phyloP scores from a whole-genome alignment of 306 rosid species.

The Lathyrus aphaca region DNA sequence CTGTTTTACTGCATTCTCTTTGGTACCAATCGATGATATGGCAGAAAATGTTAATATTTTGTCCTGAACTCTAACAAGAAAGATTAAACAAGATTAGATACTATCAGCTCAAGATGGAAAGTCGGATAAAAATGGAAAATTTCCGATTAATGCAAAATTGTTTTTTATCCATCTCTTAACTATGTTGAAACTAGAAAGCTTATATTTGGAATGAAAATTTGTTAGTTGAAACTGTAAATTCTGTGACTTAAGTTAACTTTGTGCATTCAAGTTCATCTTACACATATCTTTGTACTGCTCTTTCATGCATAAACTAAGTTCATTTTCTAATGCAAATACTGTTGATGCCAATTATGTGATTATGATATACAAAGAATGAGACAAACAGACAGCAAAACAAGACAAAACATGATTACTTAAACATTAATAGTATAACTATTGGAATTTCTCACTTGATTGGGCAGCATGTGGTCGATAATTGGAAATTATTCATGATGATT shows the following conservation, averaged over 20 bases:
- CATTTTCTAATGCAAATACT: neutral
- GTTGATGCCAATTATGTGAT: neutral
- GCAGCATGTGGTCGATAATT: conserved; percentile 50
- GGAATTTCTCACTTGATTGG: conserved; percentile 40
- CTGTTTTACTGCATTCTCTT: too few species aligned
- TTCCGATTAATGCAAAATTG: too few species aligned
- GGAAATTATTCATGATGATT: conserved; percentile 36
- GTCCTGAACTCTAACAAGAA: too few species aligned
- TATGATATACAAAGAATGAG: conserved; percentile 34
- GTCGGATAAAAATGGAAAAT: too few species aligned
- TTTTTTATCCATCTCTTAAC: too few species aligned
- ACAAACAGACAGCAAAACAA: conserved; percentile 37
- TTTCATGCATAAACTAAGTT: too few species aligned
- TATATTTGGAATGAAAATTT: neutral
- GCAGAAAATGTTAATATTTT: too few species aligned
- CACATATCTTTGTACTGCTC: too few species aligned
- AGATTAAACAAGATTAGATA: too few species aligned
- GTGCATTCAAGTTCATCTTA: neutral
- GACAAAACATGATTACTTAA: conserved; percentile 52
- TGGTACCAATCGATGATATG: too few species aligned
- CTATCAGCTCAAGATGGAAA: too few species aligned
- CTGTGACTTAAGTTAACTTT: neutral
- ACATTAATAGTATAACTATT: conserved; percentile 28
- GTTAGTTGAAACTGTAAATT: neutral
- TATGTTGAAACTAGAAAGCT: too few species aligned